Evolutionary conservation across 2,329 filamentous ascomycete species (phyloP), one percentile per base, ranked within the genome.

Genomic region (Aspergillus intermedius): DNA sequence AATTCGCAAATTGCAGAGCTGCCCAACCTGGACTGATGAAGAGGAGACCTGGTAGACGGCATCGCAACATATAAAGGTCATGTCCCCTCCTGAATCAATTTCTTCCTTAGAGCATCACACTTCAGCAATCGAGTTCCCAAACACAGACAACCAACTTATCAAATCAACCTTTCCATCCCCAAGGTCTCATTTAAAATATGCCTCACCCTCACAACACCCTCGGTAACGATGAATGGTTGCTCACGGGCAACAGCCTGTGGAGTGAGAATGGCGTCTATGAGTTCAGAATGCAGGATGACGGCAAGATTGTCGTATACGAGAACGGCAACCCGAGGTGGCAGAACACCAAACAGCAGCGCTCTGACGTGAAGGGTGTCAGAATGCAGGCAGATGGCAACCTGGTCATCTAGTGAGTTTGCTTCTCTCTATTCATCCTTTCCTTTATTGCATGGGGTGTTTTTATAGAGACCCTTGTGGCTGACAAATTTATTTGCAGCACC

Each of bases 211-310:
- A 41, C 19, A 43, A 43, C 41, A 43, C 41, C 41, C 41, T 43
- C 22, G 41, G 41, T 43, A 43, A 43, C 22, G 41, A 43, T n/a
- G 41, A 43, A 22, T 43, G 41, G 41, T 28, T 43, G 22, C 41
- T 43, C 41, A 43, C 1, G 21, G 41, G 41, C 23, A 3, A 43
- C 22, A 43, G 41, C 41, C 23, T 43, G 41, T 43, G 41, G 41
- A 43, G 41, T 25, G 22, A 43, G 12, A 43, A 43, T 28, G 41
- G 41, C 41, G 23, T 30, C 41, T 43, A 30, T n/a, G 41, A 43
- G 19, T 4, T 43, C 22, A 43, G 41, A 43, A 25, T 28, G 41
- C 41, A 43, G 41, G 13, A 43, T 2, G 41, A 43, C n/a, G 41
- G 41, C 21, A 43, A 43, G 8, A 43, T 43, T 43, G 41, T 28